Conservation (phyloP, 2,329 filamentous ascomycete species). For the Aspergillus uvarum region DNA sequence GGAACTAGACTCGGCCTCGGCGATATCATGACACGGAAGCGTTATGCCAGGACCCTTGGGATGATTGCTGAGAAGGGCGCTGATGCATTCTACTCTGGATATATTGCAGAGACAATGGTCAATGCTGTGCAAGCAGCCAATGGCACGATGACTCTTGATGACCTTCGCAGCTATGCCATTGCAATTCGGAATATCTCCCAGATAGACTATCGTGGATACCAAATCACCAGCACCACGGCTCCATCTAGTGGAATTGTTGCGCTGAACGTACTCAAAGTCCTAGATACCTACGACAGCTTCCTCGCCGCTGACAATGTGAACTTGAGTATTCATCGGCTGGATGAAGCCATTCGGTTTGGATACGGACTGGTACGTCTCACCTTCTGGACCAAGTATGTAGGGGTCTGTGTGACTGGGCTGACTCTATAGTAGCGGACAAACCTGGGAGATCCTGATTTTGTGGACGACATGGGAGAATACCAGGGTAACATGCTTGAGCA, state of each 20-base stretch:
- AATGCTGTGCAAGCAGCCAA: slow-evolving; percentile 65
- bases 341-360: slow-evolving; percentile 86
- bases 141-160: slow-evolving; percentile 81
- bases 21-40: slow-evolving; percentile 74
- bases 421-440: slow-evolving; percentile 57
- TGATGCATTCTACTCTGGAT: slow-evolving; percentile 71
- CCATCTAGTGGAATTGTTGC: slow-evolving; percentile 77
- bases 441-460: slow-evolving; percentile 78
- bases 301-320: slow-evolving; percentile 58
- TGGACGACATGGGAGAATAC: slow-evolving; percentile 61
- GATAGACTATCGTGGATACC: slow-evolving; percentile 68
- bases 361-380: slow-evolving; percentile 60
- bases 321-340: slow-evolving; percentile 75
- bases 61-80: slow-evolving; percentile 71
- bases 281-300: slow-evolving; percentile 72
- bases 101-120: slow-evolving; percentile 73
- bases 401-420: slow-evolving; percentile 2
- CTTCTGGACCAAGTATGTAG: neutral
- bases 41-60: slow-evolving; percentile 78
- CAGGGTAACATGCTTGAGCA: slow-evolving; percentile 68
- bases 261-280: slow-evolving; percentile 74
- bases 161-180: slow-evolving; percentile 73
- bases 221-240: slow-evolving; percentile 64
- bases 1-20: slow-evolving; percentile 70
- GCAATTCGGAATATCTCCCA: slow-evolving; percentile 62